Evolutionary conservation across 805 yeast genomes (phyloP).

Genomic region (Ascoidea asiatica): DNA sequence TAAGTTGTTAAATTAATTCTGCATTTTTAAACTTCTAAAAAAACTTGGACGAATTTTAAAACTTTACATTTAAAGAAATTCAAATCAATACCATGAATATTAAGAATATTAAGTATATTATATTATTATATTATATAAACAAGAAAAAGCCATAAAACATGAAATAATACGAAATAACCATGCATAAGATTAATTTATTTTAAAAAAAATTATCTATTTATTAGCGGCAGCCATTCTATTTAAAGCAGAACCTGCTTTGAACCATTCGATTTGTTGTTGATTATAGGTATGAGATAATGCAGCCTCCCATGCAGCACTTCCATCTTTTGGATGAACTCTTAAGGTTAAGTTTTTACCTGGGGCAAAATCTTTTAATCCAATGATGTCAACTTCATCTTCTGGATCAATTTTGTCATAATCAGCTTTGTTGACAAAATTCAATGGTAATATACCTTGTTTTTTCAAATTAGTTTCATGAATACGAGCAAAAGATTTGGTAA

Average conservation of each 20-base stretch:
- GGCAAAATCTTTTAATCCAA: conserved; percentile 73
- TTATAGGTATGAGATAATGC: conserved; percentile 94
- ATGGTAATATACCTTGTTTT: conserved; percentile 95
- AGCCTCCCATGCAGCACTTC: conserved; percentile 71
- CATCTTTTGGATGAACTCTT: conserved; percentile 61
- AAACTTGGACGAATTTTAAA: no score
- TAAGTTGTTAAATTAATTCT: no score
- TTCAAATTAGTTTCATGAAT: conserved; percentile 96
- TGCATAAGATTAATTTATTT: no score
- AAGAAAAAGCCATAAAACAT: no score
- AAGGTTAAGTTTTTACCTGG: conserved; percentile 86
- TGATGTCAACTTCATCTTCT: conserved; percentile 76
- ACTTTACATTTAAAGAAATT: no score
- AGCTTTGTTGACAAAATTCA: conserved; percentile 83
- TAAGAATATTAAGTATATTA: no score
- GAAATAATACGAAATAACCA: no score
- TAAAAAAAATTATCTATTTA: no score
- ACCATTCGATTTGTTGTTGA: conserved; percentile 95
- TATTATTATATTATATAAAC: no score
- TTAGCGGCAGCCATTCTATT: conserved; percentile 68
- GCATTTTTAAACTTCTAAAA: no score
- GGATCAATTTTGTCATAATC: conserved; percentile 92
- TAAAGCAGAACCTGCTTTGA: conserved; percentile 97
- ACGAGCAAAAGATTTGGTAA: conserved; percentile 96
- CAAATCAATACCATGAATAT: no score